Evolutionary conservation across 257 asterid genomes (phyloP).

Genomic region (Solanum neorickii): DNA sequence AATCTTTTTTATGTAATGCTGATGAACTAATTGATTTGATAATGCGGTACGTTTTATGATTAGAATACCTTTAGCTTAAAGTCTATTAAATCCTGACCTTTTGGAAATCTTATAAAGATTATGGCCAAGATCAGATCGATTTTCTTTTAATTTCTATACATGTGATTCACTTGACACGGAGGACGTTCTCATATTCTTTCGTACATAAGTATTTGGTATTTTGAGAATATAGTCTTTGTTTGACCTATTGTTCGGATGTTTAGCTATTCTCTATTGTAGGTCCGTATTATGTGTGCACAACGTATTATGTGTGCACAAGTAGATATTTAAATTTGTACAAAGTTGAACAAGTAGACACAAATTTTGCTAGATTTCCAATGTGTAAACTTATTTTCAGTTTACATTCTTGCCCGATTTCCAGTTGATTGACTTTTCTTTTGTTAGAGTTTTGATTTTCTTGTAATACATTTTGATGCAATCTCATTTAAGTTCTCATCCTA

Average conservation of each 20-base stretch:
- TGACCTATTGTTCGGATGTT: neutral
- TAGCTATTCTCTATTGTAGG: constrained; percentile 22
- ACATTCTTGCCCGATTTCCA: neutral
- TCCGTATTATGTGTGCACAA: constrained; percentile 67
- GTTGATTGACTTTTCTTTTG: neutral
- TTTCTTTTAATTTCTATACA: no score
- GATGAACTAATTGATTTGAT: neutral
- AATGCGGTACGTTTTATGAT: neutral
- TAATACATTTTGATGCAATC: neutral
- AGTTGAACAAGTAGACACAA: neutral
- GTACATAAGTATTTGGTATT: neutral
- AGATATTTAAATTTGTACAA: no score
- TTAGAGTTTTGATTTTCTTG: neutral
- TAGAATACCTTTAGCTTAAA: neutral
- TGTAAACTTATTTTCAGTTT: neutral
- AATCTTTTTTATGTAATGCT: neutral
- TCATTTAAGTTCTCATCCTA: neutral
- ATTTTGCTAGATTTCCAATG: neutral
- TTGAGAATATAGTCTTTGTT: neutral
- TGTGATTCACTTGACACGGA: neutral
- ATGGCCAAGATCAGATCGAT: neutral
- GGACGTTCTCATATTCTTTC: neutral
- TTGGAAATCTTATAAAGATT: neutral
- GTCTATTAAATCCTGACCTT: neutral
- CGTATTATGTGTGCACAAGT: constrained; percentile 54